Evolutionary conservation across 768 basidiomycete species (phyloP), one percentile per base, ranked within the genome.

Genomic region (Krasilnikovozyma curviuscula): DNA sequence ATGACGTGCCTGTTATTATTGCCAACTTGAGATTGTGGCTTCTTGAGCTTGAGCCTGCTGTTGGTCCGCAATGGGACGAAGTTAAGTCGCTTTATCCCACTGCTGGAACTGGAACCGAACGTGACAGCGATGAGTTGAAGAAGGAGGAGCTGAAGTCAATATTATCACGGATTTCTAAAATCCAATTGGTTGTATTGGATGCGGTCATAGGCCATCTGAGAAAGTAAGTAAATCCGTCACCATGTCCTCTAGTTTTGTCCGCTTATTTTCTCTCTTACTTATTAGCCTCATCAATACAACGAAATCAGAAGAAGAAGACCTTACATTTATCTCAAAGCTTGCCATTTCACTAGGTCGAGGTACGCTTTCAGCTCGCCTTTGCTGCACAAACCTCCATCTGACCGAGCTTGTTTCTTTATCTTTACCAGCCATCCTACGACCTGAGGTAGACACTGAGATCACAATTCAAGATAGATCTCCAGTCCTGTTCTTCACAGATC

Each of bases 401-500:
- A n/a, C n/a, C n/a, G n/a, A n/a, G n/a, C n/a, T 34, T 12, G 33
- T 12, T 34, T n/a, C 21, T 33, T 4, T 14, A 14, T n/a, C 40
- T 7, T 24, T 5, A n/a, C 6, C 28, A 52, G 50, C 50, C 39
- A 37, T 52, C 40, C 19, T 52, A 21, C 50, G 50, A 8, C 50
- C 50, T 7, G 50, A 52, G 3, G 21, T 19, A 16, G 50, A 52
- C 18, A 46, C 50, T 1, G 10, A 39, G 18, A 40, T 52, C 25
- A 42, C 50, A 24, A 52, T 52, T 35, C 38, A 52, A 33, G 50
- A 52, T 28, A 40, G 50, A 21, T 28, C 45, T n/a, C 50, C 50
- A 7, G 21, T 41, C 4, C 30, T 32, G 9, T 52, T 47, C n/a
- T 33, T 42, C 40, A 28, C 45, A 12, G 50, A 52, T 41, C 45